Percentiles rank a stretch among this genome's conserved stretches.
These are phyloP conservation scores for Lachancea lanzarotensis DNA, from an alignment of 805 yeast genomes.

Conservation along the genomic window DNA sequence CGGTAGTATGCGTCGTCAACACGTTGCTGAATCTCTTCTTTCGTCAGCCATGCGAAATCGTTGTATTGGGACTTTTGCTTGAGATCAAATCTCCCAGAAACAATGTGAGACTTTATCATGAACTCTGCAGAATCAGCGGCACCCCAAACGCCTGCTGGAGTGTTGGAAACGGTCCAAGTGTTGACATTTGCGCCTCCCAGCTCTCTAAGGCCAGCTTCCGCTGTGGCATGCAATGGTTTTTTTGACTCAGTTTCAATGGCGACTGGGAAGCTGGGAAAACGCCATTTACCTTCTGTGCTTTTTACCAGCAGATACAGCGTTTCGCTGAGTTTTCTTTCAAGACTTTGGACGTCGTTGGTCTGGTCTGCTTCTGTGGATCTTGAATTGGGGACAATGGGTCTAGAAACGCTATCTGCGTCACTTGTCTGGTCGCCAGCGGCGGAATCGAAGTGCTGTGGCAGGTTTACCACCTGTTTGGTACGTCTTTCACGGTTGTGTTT, in stretches of 20 bases:
- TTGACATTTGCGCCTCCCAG: conserved; percentile 73
- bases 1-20: conserved; percentile 51
- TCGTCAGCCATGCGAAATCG: conserved; percentile 77
- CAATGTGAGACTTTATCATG: conserved; percentile 77
- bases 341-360: conserved; percentile 50
- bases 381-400: conserved; percentile 63
- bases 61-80: conserved; percentile 32
- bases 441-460: conserved; percentile 48
- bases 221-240: conserved; percentile 59
- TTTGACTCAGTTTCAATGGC: conserved; percentile 26
- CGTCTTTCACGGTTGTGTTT: conserved; percentile 87
- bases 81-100: conserved; percentile 69
- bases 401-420: conserved; percentile 51
- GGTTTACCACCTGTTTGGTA: conserved; percentile 64
- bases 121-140: conserved; percentile 44
- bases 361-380: conserved; percentile 75
- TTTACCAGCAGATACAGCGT: conserved; percentile 73
- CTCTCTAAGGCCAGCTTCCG: conserved; percentile 63
- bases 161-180: conserved; percentile 86
- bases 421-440: conserved; percentile 28
- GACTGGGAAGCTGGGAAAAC: conserved; percentile 64
- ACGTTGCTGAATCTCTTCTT: conserved; percentile 59
- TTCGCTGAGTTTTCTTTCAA: conserved; percentile 73
- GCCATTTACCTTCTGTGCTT: conserved; percentile 48
- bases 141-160: conserved; percentile 70